A percentile compares a stretch with the other conserved stretches of the same genome.
phyloP scores from a whole-genome alignment of 805 yeast genomes.

The Lipomyces oligophaga region DNA sequence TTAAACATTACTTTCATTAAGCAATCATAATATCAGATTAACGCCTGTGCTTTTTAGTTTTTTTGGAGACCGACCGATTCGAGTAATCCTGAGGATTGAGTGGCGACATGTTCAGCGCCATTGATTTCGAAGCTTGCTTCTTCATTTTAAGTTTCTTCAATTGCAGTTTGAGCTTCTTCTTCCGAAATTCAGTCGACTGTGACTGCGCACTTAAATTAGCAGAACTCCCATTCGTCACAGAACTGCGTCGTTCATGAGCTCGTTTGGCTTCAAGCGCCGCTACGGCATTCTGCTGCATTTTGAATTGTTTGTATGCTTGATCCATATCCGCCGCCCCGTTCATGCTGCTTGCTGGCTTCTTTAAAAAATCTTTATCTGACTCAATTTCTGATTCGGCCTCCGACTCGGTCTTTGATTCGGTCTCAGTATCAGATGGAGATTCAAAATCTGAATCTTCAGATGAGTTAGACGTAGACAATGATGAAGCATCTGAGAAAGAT shows the following conservation, averaged over 20 bases:
- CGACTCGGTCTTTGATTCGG: background rate
- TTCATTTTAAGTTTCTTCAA: background rate
- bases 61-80: too few relatives aligned
- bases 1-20: background rate
- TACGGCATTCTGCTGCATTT: slow-evolving; percentile 2
- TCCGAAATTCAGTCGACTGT: too few relatives aligned
- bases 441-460: background rate
- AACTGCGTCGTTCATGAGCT: slow-evolving; percentile 1
- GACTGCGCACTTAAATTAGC: too few relatives aligned
- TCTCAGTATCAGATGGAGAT: background rate
- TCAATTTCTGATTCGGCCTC: background rate
- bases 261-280: slow-evolving; percentile 10
- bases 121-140: slow-evolving; percentile 2
- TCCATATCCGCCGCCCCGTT: background rate
- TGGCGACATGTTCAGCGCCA: slow-evolving; percentile 2
- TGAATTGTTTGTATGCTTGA: slow-evolving; percentile 1
- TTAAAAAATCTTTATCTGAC: background rate
- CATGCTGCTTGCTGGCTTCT: background rate
- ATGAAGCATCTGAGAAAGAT: too few relatives aligned
- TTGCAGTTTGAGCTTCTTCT: slow-evolving; percentile 1
- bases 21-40: too few relatives aligned
- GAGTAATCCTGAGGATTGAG: slow-evolving; percentile 7
- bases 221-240: too few relatives aligned
- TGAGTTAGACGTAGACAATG: too few relatives aligned
- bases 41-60: too few relatives aligned